Base-by-base conservation (phyloP, 108 stramenopile genomes). In the Conticribra guillardii region DNA sequence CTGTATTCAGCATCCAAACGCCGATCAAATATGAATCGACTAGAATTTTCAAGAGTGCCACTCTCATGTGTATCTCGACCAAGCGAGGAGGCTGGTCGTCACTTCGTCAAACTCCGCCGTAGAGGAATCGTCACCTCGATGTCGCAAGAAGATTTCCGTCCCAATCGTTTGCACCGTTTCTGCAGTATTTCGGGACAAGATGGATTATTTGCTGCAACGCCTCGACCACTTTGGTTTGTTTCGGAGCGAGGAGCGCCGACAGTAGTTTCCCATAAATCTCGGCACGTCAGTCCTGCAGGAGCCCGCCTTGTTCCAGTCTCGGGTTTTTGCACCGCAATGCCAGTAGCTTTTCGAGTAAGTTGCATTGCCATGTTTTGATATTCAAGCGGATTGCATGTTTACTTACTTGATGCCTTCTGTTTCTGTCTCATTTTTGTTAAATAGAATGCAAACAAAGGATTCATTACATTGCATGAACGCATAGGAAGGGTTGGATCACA, bases 401-500 rank as follows among this genome's bases (percentile, higher is more conserved):
- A 5, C 3, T 29, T 18, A 32, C 24, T 27, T 21, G n/a, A 52
- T 55, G n/a, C 33, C 51, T 7, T 4, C 30, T 5, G 16, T 32
- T 26, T 18, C 34, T 27, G 18, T 0, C 26, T 50, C 17, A 44
- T 64, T 30, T 3, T 41, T 2, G 57, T 24, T 24, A n/a, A 41
- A 30, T 9, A 51, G 48, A 67, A 74, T 69, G 62, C 67, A 15
- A 54, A 45, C 21, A 69, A 53, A 26, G 89, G 88, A 14, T 95
- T 88, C 71, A 68, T 95, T 45, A 90, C 93, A 23, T 33, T 95
- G 17, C 93, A 95, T 62, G 93, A 95, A 73, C 80, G 93, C 28
- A 91, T 95, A 66, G 93, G 93, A 24, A 73, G 89, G 29, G 83
- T 92, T 72, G 93, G 93, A 18, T 92, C 88, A 53, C 93, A 95